Conservation (phyloP, 75 land plant species). For the Selaginella moellendorffii region DNA sequence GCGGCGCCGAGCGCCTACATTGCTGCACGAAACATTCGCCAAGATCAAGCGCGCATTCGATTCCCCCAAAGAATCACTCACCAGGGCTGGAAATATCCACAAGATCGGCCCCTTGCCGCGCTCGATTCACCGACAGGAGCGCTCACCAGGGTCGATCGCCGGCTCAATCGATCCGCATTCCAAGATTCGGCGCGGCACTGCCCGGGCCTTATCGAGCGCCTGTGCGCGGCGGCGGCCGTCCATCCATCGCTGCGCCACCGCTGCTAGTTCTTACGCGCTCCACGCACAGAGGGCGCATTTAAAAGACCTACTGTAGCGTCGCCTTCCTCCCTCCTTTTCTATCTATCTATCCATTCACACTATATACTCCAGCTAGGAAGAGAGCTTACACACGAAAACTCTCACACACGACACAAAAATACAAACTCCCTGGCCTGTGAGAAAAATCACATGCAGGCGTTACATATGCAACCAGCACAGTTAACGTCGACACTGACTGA, state of each 20-base stretch:
- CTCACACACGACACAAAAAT: not conserved
- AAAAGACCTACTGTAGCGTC: not conserved
- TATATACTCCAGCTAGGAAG: not conserved
- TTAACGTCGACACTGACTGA: no score
- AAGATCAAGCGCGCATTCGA: no score
- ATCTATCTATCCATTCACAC: not conserved
- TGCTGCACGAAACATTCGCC: no score
- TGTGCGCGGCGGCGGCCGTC: not conserved
- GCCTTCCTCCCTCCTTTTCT: not conserved
- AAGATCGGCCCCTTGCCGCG: not conserved
- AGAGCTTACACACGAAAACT: not conserved
- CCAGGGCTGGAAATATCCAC: not conserved
- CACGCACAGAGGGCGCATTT: not conserved
- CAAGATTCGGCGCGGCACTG: not conserved
- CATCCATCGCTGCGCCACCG: not conserved
- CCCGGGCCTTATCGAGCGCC: not conserved
- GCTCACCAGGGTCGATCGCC: no score
- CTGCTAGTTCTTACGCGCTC: no score
- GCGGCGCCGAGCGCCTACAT: no score
- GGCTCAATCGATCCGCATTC: no score
- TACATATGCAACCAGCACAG: no score
- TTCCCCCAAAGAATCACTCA: not conserved
- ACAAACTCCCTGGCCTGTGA: not conserved
- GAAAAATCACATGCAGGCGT: not conserved
- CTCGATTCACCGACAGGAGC: not conserved